Percentiles rank a stretch among this genome's conserved stretches.
phyloP scores from a whole-genome alignment of 108 stramenopile genomes.

The Stephanodiscus minutulus region DNA sequence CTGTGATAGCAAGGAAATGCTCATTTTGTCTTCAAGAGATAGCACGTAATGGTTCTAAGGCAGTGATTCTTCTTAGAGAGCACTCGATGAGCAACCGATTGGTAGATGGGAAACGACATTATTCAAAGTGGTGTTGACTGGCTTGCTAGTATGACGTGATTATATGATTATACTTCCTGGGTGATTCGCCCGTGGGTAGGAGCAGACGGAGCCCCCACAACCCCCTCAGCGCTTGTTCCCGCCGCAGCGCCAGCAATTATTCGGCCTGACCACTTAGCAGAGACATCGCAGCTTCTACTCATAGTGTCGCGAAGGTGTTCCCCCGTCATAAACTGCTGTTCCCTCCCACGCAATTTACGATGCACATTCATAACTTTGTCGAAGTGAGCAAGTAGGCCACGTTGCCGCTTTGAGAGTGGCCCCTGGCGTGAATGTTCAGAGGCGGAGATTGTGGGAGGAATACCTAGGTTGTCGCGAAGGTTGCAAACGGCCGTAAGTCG shows the following conservation, averaged over 20 bases:
- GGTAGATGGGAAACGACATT: not conserved
- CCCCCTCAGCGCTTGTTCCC: constrained; percentile 8
- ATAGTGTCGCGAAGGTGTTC: constrained; percentile 20
- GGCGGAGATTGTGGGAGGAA: constrained; percentile 32
- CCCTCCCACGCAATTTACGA: constrained; percentile 44
- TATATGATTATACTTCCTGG: constrained; percentile 32
- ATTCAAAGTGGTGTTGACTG: too few species aligned
- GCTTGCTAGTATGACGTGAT: not conserved
- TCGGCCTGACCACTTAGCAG: constrained; percentile 6
- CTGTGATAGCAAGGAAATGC: too few species aligned
- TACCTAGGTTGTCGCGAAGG: constrained; percentile 82
- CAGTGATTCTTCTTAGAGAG: not conserved
- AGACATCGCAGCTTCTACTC: constrained; percentile 14
- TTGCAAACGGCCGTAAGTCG: constrained; percentile 88
- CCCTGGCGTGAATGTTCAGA: constrained; percentile 3
- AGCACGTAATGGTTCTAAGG: too few species aligned
- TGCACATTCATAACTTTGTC: constrained; percentile 48
- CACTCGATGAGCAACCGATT: not conserved
- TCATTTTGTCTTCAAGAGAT: too few species aligned
- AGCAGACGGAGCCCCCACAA: constrained; percentile 1
- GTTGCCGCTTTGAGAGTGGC: constrained; percentile 16
- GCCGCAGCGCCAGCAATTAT: constrained; percentile 1
- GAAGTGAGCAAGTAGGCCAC: constrained; percentile 39
- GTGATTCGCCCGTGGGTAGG: constrained; percentile 30
- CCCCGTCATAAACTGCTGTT: constrained; percentile 29